These are phyloP conservation scores for Kluyveromyces lactis DNA, from an alignment of 805 yeast species.

Conservation along the genomic window DNA sequence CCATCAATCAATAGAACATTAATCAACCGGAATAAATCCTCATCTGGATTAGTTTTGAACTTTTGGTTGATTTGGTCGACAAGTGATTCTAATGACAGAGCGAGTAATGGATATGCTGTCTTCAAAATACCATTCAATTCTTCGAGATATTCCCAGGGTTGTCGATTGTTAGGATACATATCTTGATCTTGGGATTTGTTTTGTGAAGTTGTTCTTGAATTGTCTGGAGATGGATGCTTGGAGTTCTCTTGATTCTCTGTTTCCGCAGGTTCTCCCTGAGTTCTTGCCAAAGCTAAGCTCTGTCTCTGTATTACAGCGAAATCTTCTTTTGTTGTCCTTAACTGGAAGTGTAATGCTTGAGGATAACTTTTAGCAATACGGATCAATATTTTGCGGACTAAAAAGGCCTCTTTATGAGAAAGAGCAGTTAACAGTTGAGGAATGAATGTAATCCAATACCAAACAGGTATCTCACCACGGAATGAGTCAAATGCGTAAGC, in stretches of 20 bases:
- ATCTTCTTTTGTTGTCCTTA: constrained; percentile 92
- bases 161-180: constrained; percentile 34
- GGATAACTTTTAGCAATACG: constrained; percentile 95
- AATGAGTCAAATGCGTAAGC: constrained; percentile 85
- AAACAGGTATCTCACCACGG: constrained; percentile 94
- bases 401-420: constrained; percentile 83
- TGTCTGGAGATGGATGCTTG: constrained; percentile 4
- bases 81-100: constrained; percentile 85
- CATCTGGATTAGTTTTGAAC: constrained; percentile 90
- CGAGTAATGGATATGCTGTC: constrained; percentile 91
- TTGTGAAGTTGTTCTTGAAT: background rate
- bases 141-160: constrained; percentile 89
- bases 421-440: constrained; percentile 88
- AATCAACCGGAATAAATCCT: constrained; percentile 89
- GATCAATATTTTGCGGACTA: constrained; percentile 81
- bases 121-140: constrained; percentile 92
- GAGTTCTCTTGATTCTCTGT: constrained; percentile 7
- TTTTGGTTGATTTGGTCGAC: constrained; percentile 94
- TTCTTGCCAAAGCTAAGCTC: constrained; percentile 37
- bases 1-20: constrained; percentile 92
- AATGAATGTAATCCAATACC: constrained; percentile 98
- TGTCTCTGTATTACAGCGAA: constrained; percentile 81
- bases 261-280: constrained; percentile 12
- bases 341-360: constrained; percentile 92
- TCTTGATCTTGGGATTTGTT: constrained; percentile 4